These are phyloP conservation scores for Hymenoscyphus infarciens DNA, from an alignment of 2,329 filamentous ascomycete species.

Conservation along the genomic window DNA sequence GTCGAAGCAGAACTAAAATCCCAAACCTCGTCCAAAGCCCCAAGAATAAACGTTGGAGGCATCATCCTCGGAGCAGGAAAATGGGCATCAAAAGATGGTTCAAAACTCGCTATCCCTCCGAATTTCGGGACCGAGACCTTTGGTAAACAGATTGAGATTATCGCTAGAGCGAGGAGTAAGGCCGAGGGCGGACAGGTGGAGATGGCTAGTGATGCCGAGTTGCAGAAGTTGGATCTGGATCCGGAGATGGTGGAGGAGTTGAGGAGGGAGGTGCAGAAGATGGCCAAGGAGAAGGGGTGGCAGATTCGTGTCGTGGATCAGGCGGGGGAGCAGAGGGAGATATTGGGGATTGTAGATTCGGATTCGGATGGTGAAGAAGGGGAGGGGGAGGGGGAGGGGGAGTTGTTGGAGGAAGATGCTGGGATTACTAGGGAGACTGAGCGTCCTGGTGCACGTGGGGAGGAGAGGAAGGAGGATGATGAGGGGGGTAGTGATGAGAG, in stretches of 20 bases:
- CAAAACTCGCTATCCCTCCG: slow-evolving; percentile 30
- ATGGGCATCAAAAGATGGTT: slow-evolving; percentile 31
- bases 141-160: slow-evolving; percentile 39
- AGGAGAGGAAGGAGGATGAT: slow-evolving; percentile 46
- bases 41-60: slow-evolving; percentile 32
- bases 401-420: slow-evolving; percentile 37
- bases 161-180: slow-evolving; percentile 26
- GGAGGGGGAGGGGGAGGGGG: slow-evolving; percentile 48
- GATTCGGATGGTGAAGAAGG: too few relatives aligned
- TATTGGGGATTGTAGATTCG: slow-evolving; percentile 65
- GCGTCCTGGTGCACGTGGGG: slow-evolving; percentile 33
- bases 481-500: background rate
- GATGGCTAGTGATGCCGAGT: slow-evolving; percentile 58
- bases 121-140: slow-evolving; percentile 54
- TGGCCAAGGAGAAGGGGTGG: slow-evolving; percentile 72
- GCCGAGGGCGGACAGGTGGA: slow-evolving; percentile 32
- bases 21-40: slow-evolving; percentile 39
- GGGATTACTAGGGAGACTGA: slow-evolving; percentile 42
- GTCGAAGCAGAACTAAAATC: slow-evolving; percentile 12
- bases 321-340: slow-evolving; percentile 55
- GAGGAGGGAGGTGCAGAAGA: slow-evolving; percentile 61
- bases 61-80: slow-evolving; percentile 31
- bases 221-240: slow-evolving; percentile 57
- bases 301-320: slow-evolving; percentile 75
- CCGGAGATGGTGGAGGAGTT: slow-evolving; percentile 66